These are phyloP conservation scores for Elongisporangium prolatum DNA, from an alignment of 352 stramenopile genomes.

Conservation along the genomic window DNA sequence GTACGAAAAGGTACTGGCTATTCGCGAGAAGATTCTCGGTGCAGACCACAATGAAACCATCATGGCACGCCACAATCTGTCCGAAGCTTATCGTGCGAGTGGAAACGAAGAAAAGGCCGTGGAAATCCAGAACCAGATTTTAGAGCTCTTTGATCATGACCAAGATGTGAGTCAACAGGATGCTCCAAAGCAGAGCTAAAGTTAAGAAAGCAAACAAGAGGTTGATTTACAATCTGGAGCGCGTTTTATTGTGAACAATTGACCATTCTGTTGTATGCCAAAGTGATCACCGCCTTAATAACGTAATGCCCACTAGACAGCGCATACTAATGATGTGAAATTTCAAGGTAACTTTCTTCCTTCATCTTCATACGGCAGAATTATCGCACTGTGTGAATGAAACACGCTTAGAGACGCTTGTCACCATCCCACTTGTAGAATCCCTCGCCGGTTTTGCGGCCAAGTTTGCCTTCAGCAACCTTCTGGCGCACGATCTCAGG, in stretches of 20 bases:
- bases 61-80: slow-evolving; percentile 78
- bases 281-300: not conserved
- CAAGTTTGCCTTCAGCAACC: slow-evolving; percentile 92
- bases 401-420: slow-evolving; percentile 53
- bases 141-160: slow-evolving; percentile 56
- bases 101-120: slow-evolving; percentile 77
- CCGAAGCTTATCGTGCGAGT: slow-evolving; percentile 68
- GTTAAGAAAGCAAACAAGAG: no score
- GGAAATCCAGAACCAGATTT: slow-evolving; percentile 74
- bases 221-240: not conserved
- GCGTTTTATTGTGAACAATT: not conserved
- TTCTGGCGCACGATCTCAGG: slow-evolving; percentile 90
- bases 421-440: slow-evolving; percentile 94
- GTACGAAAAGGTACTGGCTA: slow-evolving; percentile 59
- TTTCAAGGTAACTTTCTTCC: not conserved
- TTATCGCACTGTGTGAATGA: not conserved
- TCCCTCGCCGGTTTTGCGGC: slow-evolving; percentile 94
- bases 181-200: not conserved
- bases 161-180: not conserved
- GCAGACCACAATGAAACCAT: slow-evolving; percentile 75
- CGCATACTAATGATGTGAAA: not conserved
- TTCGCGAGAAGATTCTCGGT: slow-evolving; percentile 61
- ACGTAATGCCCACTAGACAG: not conserved
- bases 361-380: not conserved
- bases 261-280: not conserved